Evolutionary conservation across 2,329 filamentous ascomycete genomes (phyloP).

Genomic region (Xylariales sp.): DNA sequence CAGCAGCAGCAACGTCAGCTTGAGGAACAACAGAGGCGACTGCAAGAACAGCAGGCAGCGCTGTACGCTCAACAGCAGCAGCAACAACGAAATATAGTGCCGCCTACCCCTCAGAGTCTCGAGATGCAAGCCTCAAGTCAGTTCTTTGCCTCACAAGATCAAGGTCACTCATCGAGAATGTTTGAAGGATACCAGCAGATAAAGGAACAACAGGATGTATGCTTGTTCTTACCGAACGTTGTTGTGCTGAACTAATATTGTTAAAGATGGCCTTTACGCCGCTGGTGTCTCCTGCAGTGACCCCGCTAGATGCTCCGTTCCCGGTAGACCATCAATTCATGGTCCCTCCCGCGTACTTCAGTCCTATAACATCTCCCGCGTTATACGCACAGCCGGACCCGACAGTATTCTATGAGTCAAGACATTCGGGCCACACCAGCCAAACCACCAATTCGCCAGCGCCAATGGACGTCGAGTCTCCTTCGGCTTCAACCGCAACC

Average conservation of each 20-base stretch:
- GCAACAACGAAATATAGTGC: slow-evolving; percentile 71
- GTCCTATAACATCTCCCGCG: slow-evolving; percentile 83
- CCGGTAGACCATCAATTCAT: slow-evolving; percentile 68
- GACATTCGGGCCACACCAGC: slow-evolving; percentile 54
- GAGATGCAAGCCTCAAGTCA: slow-evolving; percentile 75
- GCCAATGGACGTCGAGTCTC: slow-evolving; percentile 66
- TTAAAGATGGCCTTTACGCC: slow-evolving; percentile 80
- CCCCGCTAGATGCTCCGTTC: slow-evolving; percentile 79
- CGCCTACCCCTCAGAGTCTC: slow-evolving; percentile 83
- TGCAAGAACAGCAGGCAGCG: slow-evolving; percentile 58
- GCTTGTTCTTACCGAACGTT: slow-evolving; percentile 45
- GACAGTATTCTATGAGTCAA: slow-evolving; percentile 58
- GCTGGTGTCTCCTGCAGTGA: slow-evolving; percentile 85
- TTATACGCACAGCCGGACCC: slow-evolving; percentile 76
- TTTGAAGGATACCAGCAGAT: slow-evolving; percentile 75
- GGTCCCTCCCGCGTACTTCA: slow-evolving; percentile 80
- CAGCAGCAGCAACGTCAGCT: slow-evolving; percentile 70
- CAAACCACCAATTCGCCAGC: slow-evolving; percentile 64
- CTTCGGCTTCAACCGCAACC: slow-evolving; percentile 53
- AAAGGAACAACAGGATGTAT: slow-evolving; percentile 76
- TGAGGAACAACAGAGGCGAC: slow-evolving; percentile 64
- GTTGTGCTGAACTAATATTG: slow-evolving; percentile 46
- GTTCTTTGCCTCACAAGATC: slow-evolving; percentile 70
- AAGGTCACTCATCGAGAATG: slow-evolving; percentile 67
- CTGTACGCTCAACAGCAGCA: slow-evolving; percentile 56